phyloP scores from a whole-genome alignment of 768 basidiomycete genomes.

The Suillus weaverae region DNA sequence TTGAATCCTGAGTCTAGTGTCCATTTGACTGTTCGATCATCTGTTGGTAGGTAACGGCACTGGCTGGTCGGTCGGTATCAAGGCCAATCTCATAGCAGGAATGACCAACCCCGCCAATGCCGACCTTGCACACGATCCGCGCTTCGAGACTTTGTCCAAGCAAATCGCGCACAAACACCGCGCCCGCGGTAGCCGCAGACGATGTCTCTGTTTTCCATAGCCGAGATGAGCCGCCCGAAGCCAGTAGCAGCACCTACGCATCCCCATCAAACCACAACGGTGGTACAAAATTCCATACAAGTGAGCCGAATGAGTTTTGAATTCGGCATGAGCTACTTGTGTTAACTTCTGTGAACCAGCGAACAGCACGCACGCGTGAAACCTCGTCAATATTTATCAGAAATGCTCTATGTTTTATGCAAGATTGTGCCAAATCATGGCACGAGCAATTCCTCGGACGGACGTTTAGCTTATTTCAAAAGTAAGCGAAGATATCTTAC shows the following conservation, averaged over 20 bases:
- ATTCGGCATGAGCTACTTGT: background rate
- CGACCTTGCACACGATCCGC: background rate
- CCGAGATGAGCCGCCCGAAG: background rate
- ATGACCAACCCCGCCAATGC: background rate
- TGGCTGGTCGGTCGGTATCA: background rate
- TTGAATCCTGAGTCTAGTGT: background rate
- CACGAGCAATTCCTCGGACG: background rate
- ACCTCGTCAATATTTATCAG: background rate
- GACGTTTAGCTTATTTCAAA: background rate
- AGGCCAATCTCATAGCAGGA: background rate
- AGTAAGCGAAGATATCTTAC: background rate
- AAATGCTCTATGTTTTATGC: background rate
- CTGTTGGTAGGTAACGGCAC: background rate
- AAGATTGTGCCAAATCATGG: background rate
- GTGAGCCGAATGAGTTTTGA: background rate
- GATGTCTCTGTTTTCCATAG: background rate
- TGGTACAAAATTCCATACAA: background rate
- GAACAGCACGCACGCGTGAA: background rate
- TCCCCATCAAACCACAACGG: background rate
- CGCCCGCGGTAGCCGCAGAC: background rate
- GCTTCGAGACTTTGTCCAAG: background rate
- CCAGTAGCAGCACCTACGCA: background rate
- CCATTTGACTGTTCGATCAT: background rate
- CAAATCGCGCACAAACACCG: background rate
- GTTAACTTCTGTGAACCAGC: background rate